Evolutionary conservation across 148 eudicot species (phyloP).

Genomic region (Amaranthus cruentus): DNA sequence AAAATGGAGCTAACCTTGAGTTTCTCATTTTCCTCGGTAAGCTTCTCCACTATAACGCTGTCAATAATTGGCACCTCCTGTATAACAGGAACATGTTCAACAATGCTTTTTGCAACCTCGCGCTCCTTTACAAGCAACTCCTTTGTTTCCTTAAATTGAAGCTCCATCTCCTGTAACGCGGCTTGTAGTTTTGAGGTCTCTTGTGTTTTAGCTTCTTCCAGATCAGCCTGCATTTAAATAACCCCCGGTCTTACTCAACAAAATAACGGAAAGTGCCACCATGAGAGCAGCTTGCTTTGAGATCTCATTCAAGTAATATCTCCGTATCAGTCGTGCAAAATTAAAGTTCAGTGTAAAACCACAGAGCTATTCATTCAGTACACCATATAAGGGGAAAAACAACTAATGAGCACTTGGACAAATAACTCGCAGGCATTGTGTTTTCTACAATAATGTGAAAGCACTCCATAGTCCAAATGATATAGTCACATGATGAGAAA

Average conservation of each 20-base stretch:
- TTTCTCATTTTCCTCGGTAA: conserved; percentile 78
- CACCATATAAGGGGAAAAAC: neutral
- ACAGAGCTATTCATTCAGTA: neutral
- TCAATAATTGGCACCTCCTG: conserved; percentile 87
- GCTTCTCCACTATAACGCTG: conserved; percentile 58
- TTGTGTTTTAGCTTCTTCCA: conserved; percentile 89
- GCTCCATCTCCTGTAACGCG: conserved; percentile 66
- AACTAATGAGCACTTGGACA: neutral
- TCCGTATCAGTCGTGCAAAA: neutral
- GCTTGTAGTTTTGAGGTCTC: conserved; percentile 75
- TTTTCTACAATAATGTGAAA: neutral
- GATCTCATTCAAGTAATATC: neutral
- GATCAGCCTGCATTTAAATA: conserved; percentile 57
- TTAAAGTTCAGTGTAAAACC: neutral
- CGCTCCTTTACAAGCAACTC: conserved; percentile 66
- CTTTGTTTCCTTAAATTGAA: conserved; percentile 70
- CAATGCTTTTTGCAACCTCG: conserved; percentile 56
- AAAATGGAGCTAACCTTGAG: conserved; percentile 60
- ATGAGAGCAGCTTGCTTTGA: neutral
- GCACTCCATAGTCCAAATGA: neutral
- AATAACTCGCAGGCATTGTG: neutral
- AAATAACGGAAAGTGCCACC: neutral
- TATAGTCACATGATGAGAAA: neutral
- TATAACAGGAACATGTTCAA: conserved; percentile 62
- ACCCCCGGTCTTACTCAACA: neutral